Evolutionary conservation across 1,284 basidiomycete species (phyloP), one percentile per base, ranked within the genome.

Genomic region (Sphaerobolus stellatus): DNA sequence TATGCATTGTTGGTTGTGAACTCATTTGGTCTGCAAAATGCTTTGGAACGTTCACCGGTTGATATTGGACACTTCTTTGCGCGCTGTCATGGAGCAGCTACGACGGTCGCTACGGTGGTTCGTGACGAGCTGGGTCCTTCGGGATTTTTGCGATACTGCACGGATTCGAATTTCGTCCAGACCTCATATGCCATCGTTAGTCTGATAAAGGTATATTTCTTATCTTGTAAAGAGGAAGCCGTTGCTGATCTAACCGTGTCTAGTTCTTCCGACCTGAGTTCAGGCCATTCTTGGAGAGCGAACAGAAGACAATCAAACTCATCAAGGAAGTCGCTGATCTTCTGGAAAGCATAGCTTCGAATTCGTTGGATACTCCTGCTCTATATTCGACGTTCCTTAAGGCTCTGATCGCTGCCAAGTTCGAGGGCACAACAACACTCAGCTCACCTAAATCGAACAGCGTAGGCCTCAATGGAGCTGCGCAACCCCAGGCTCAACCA

Each of bases 21-120:
- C 68, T 95, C 94, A 6, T 98, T 98, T 63, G 94, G 95, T 2
- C 78, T 98, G 52, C 94, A 98, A 70, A 92, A 96, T 65, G 91
- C 95, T 3, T 74, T 97, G 52, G 94, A 96, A 68, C 79, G 81
- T 14, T 78, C 82, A 11, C 72, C 79, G 1, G 73, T 90, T 47
- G 84, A 94, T 65, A 87, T 92, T 47, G 87, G 87, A 0, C 88
- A 94, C 73, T 95, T 95, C 76, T 92, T 94, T 65, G 81, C 85
- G 4, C 84, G 90, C 36, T 91, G 90, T 54, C 86, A 94, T 68
- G 80, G 84, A 9, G 81, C 86, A 18, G 93, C 93, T 1, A 83
- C 81, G 48, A 75, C 81, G 9, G 85, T 87, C 64, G 85, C 84
- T 8, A 73, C 72, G n/a, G 66, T 90, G 29, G 79, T 90, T n/a